phyloP scores from a whole-genome alignment of 2,329 filamentous ascomycete species.

The Colletotrichum sansevieriae region DNA sequence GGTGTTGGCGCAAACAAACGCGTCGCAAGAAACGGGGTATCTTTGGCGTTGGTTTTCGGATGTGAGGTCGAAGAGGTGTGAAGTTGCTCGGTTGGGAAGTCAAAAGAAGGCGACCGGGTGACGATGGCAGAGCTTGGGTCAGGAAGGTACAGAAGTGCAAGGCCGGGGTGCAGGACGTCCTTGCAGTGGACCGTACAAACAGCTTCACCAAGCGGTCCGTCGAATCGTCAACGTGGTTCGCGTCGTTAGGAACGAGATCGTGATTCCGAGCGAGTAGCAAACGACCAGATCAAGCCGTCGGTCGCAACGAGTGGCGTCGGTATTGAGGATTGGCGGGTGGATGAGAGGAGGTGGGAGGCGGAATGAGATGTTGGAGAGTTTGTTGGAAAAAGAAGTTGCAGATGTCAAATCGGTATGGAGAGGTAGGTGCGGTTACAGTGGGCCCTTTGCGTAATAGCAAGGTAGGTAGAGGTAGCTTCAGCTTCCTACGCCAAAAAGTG shows the following conservation, averaged over 20 bases:
- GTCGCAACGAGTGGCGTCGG: slow-evolving; percentile 35
- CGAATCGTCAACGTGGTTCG: slow-evolving; percentile 7
- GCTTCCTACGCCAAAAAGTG: neutral
- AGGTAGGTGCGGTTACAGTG: slow-evolving; percentile 42
- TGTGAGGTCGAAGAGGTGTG: neutral
- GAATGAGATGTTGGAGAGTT: slow-evolving; percentile 38
- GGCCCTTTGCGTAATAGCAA: slow-evolving; percentile 43
- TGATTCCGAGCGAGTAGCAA: slow-evolving; percentile 20
- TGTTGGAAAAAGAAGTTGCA: slow-evolving; percentile 42
- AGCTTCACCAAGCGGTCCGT: slow-evolving; percentile 48
- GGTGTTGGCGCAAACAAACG: slow-evolving; percentile 32
- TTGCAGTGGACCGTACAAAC: slow-evolving; percentile 44
- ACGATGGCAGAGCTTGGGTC: slow-evolving; percentile 37
- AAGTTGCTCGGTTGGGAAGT: slow-evolving; percentile 7
- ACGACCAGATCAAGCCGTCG: slow-evolving; percentile 18
- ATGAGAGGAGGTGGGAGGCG: slow-evolving; percentile 17
- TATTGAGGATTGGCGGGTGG: slow-evolving; percentile 16
- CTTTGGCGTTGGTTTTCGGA: slow-evolving; percentile 14
- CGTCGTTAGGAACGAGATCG: slow-evolving; percentile 6
- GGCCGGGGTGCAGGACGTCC: slow-evolving; percentile 58
- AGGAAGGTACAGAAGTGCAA: slow-evolving; percentile 46
- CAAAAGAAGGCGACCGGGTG: slow-evolving; percentile 14
- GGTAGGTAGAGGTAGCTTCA: slow-evolving; percentile 38
- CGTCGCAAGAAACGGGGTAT: slow-evolving; percentile 5
- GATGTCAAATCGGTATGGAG: slow-evolving; percentile 41